Evolutionary conservation across 345 rosid genomes (phyloP), one percentile per base, ranked within the genome.

Genomic region (Euphorbia lathyris): DNA sequence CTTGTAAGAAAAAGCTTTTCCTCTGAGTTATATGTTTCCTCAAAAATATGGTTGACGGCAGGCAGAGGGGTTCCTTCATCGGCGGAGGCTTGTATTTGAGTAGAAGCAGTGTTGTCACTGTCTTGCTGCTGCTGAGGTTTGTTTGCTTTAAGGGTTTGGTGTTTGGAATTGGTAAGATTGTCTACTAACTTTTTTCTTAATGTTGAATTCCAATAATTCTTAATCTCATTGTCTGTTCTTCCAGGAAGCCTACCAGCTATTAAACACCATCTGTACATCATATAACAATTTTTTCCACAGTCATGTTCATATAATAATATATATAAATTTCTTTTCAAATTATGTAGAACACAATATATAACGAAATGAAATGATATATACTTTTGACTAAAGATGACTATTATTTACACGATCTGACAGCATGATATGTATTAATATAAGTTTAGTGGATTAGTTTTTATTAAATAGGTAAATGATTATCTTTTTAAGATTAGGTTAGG

Each of bases 161-260:
- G 26, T 20, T 61, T 11, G 2, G 29, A 55, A 9, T 25, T 23
- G 9, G 1, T 3, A 27, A n/a, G 10, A 10, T 32, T n/a, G n/a
- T n/a, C 56, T 1, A 48, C 19, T 9, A 66, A n/a, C 53, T 60
- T 70, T 30, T 58, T 70, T 16, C 19, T 34, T 58, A 60, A 48
- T 3, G 73, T 70, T 12, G 73, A 43, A 50, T 78, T 78, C 80
- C 80, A 78, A 27, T 76, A 76, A 38, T 78, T 70, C 61, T 78
- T 81, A 5, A 81, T 70, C 47, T 78, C 84, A 58, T 78, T 81
- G 73, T 78, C 84, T 1, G 82, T 81, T 70, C 80, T 71, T 5
- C 82, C 84, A 0, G 82, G 84, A 42, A 81, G 80, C 58, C 85
- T 81, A 50, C 82, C 82, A 27, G 85, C 85, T 62, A 81, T 81